phyloP scores from a whole-genome alignment of 1,284 basidiomycete genomes.

The Gymnopus androsaceus region DNA sequence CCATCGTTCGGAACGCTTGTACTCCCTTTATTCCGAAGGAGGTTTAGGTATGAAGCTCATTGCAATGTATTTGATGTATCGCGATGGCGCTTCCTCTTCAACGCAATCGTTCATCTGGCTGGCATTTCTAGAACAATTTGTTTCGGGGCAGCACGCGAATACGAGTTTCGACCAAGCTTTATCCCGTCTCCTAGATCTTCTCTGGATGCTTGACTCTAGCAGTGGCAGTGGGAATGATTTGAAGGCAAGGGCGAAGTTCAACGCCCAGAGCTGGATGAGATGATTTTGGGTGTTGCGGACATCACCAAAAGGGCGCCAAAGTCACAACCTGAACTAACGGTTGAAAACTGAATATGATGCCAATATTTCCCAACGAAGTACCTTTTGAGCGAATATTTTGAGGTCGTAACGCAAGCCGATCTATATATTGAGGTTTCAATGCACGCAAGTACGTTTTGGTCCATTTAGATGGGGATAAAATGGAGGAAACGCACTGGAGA shows the following conservation, averaged over 20 bases:
- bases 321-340: too few relatives aligned
- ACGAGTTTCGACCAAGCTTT: not conserved
- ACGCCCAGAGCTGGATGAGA: not conserved
- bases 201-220: not conserved
- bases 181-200: not conserved
- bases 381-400: too few relatives aligned
- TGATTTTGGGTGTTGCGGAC: not conserved
- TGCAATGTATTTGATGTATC: not conserved
- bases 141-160: not conserved
- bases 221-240: not conserved
- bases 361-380: too few relatives aligned
- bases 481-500: too few relatives aligned
- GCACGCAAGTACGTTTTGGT: too few relatives aligned
- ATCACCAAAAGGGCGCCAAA: too few relatives aligned
- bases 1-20: not conserved
- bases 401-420: too few relatives aligned
- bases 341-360: too few relatives aligned
- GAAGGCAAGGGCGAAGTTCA: too few relatives aligned
- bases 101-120: not conserved
- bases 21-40: constrained; percentile 2
- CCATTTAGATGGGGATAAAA: too few relatives aligned
- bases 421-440: too few relatives aligned
- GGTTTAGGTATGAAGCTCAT: not conserved
- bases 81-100: not conserved
- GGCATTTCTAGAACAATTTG: constrained; percentile 4